phyloP scores from a whole-genome alignment of 83 land plant species.

The Thuja plicata region DNA sequence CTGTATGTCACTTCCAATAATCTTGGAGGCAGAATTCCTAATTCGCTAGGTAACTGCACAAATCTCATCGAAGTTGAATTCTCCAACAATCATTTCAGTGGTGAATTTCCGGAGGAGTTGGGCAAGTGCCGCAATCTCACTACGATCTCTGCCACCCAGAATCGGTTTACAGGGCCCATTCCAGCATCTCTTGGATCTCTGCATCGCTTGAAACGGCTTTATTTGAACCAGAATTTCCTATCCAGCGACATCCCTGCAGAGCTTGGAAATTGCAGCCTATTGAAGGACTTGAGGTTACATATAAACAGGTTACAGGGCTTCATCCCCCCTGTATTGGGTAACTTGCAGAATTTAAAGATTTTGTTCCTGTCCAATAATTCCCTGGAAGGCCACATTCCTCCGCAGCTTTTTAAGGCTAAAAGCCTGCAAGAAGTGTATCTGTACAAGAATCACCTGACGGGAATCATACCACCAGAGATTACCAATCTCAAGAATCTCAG shows the following conservation, averaged over 20 bases:
- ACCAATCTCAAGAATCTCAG: slow-evolving; percentile 38
- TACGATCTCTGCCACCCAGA: too few species aligned
- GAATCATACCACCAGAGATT: slow-evolving; percentile 55
- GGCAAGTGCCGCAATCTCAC: slow-evolving; percentile 29
- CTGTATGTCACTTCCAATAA: slow-evolving; percentile 56
- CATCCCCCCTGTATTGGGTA: slow-evolving; percentile 59
- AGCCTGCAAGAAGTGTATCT: slow-evolving; percentile 23
- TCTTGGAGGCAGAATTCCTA: slow-evolving; percentile 54
- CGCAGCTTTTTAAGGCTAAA: slow-evolving; percentile 46
- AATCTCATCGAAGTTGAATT: slow-evolving; percentile 20
- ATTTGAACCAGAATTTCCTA: slow-evolving; percentile 35
- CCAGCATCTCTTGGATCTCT: slow-evolving; percentile 9
- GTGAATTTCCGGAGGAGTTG: slow-evolving; percentile 36
- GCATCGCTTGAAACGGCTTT: slow-evolving; percentile 16
- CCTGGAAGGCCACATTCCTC: slow-evolving; percentile 57
- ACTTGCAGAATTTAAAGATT: slow-evolving; percentile 23
- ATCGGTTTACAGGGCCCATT: too few species aligned
- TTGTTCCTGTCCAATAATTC: slow-evolving; percentile 24
- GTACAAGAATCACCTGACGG: slow-evolving; percentile 34
- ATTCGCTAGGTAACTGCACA: slow-evolving; percentile 37
- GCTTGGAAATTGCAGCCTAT: slow-evolving; percentile 35
- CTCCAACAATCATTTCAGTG: slow-evolving; percentile 34
- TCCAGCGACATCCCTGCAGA: background rate
- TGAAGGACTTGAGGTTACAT: slow-evolving; percentile 19
- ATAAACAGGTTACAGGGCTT: slow-evolving; percentile 47